Evolutionary conservation across 2,329 filamentous ascomycete species (phyloP).

Genomic region (Neophaeococcomyces aloes): DNA sequence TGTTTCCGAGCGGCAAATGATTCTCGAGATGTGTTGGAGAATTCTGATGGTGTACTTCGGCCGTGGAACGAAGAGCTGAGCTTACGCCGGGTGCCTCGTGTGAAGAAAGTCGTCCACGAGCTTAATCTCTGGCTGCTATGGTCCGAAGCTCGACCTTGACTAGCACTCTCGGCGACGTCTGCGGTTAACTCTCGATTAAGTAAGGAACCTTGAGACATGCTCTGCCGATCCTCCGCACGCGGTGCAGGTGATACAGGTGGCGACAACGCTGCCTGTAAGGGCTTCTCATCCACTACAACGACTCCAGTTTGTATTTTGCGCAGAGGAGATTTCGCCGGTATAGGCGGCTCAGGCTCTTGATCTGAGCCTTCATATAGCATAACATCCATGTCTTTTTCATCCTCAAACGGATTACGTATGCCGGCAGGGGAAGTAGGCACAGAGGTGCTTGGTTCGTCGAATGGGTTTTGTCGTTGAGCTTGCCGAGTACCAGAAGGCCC

Average conservation of each 20-base stretch:
- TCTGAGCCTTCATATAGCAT: slow-evolving; percentile 14
- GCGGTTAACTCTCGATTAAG: slow-evolving; percentile 41
- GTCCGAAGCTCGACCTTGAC: slow-evolving; percentile 47
- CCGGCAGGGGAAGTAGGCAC: slow-evolving; percentile 2
- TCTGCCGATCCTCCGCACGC: slow-evolving; percentile 39
- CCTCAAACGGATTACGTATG: slow-evolving; percentile 22
- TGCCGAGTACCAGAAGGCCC: slow-evolving; percentile 9
- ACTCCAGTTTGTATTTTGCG: slow-evolving; percentile 10
- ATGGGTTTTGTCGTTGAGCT: slow-evolving; percentile 9
- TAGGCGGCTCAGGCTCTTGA: slow-evolving; percentile 14
- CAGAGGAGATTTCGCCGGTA: slow-evolving; percentile 17
- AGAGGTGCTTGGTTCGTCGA: slow-evolving; percentile 11
- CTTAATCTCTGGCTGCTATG: slow-evolving; percentile 36
- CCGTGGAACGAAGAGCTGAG: slow-evolving; percentile 41
- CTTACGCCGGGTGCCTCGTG: slow-evolving; percentile 49
- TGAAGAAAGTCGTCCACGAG: slow-evolving; percentile 65
- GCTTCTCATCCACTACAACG: slow-evolving; percentile 2
- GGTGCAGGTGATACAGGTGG: slow-evolving; percentile 37
- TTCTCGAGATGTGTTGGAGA: slow-evolving; percentile 83
- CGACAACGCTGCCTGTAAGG: slow-evolving; percentile 30
- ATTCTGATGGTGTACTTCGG: slow-evolving; percentile 57
- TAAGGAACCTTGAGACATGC: slow-evolving; percentile 42
- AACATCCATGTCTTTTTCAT: slow-evolving; percentile 20
- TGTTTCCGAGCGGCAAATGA: slow-evolving; percentile 56
- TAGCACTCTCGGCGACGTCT: slow-evolving; percentile 43